A percentile compares a stretch with the other conserved stretches of the same genome.
Conservation (phyloP, 2,329 filamentous ascomycete genomes). For the Trichophyton schoenleinii region DNA sequence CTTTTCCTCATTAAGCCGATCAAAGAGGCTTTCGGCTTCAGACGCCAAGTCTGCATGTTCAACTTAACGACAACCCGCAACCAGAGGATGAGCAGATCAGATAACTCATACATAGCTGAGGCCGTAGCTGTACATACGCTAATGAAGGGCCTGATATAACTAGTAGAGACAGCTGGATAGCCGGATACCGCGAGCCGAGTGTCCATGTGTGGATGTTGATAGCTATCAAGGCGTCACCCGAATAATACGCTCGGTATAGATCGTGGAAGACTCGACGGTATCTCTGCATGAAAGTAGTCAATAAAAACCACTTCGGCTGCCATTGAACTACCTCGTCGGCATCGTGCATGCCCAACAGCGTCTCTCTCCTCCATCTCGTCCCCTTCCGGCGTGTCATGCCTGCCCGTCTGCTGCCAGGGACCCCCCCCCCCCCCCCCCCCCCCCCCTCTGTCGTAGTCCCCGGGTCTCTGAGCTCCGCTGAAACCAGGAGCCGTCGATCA, state of each 20-base stretch:
- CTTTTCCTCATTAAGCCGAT: neutral
- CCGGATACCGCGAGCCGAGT: neutral
- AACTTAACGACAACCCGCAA: neutral
- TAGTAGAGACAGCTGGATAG: neutral
- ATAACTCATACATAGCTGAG: too few relatives aligned
- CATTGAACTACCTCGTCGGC: neutral
- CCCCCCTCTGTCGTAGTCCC: neutral
- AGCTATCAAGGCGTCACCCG: neutral
- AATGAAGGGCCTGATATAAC: neutral
- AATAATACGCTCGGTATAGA: neutral
- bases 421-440: neutral
- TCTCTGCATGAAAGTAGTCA: neutral
- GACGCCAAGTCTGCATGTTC: neutral
- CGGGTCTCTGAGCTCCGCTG: neutral
- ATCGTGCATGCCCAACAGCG: neutral
- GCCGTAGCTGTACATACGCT: too few relatives aligned
- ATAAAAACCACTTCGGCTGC: neutral
- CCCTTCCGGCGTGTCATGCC: neutral
- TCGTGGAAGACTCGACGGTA: neutral
- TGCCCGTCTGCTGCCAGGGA: neutral
- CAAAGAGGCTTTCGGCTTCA: neutral
- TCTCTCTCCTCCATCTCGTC: neutral
- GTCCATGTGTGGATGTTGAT: neutral
- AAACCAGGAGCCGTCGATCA: conserved; percentile 1
- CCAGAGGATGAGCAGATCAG: too few relatives aligned